Evolutionary conservation across 2,329 filamentous ascomycete genomes (phyloP).

Genomic region (Fusarium pilosicola): DNA sequence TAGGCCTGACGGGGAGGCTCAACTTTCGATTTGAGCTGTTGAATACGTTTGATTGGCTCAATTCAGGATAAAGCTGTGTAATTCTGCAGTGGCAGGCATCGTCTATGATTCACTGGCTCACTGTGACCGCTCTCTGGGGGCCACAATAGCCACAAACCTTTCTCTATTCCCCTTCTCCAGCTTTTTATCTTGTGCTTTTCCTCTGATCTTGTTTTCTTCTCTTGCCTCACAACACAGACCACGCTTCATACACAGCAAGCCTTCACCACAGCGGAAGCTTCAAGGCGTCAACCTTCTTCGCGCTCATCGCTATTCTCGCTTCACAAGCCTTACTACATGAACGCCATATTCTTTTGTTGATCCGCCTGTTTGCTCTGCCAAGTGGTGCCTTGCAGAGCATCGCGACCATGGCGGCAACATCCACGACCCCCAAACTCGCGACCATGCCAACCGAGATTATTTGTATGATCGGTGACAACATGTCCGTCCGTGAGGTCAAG

Average conservation of each 20-base stretch:
- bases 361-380: not conserved
- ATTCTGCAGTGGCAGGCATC: not conserved
- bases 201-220: not conserved
- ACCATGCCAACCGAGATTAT: not conserved
- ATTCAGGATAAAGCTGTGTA: not conserved
- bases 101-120: not conserved
- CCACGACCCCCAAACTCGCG: not conserved
- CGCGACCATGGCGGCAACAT: not conserved
- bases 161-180: not conserved
- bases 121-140: not conserved
- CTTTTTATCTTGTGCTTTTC: accelerated
- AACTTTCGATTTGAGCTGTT: constrained; percentile 13
- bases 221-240: accelerated
- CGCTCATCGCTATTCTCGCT: accelerated
- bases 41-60: constrained; percentile 17
- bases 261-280: accelerated
- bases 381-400: not conserved
- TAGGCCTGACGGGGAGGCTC: not conserved
- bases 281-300: not conserved
- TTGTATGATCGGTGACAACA: not conserved
- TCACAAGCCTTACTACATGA: too few species aligned
- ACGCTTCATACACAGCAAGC: not conserved
- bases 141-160: not conserved
- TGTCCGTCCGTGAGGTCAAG: not conserved
- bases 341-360: too few species aligned